Base-by-base conservation (phyloP, 176 grass and related monocot genomes). In the Saccharum spontaneum region DNA sequence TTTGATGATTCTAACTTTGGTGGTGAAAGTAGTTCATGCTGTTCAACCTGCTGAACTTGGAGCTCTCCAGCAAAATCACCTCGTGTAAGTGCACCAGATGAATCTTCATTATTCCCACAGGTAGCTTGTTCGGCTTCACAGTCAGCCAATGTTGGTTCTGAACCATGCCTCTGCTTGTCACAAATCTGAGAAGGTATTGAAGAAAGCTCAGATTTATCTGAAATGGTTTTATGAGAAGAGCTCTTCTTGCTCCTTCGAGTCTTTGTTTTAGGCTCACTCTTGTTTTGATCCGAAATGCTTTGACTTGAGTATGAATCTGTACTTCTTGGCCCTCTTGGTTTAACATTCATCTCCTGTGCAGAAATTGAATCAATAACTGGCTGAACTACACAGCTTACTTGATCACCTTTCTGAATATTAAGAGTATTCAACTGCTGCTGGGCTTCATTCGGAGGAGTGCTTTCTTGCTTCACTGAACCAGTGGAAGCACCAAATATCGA, bases 141-240 rank as follows among this genome's bases (percentile, higher is more conserved):
- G 20, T 73, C n/a, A 54, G 77, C 26, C 1, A 71, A 6, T 45
- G 70, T 60, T 81, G 18, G 37, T 81, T 87, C 82, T 4, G 75
- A 74, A 67, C 34, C 76, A 84, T 84, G 79, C 40, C 55, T 67
- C 38, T 90, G 80, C 11, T 79, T 33, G 31, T 87, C 83, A 43
- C 83, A 87, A 76, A 74, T 75, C 70, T 66, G 68, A 33, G 83
- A 84, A 59, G 86, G 83, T 0, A 82, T 67, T 31, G 88, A 87
- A 85, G 81, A 86, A 82, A 90, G 72, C 22, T 88, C 88, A 69
- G 87, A 87, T 34, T 86, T 87, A 43, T 92, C 78, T 86, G 82
- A 86, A 86, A 83, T 69, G 39, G 75, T 81, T 83, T 81, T 89
- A 45, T 87, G 70, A 22, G 83, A 88, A 10, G 70, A 73, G 33